Base-by-base conservation (phyloP, 2,329 filamentous ascomycete genomes). In the Claviceps sp. region DNA sequence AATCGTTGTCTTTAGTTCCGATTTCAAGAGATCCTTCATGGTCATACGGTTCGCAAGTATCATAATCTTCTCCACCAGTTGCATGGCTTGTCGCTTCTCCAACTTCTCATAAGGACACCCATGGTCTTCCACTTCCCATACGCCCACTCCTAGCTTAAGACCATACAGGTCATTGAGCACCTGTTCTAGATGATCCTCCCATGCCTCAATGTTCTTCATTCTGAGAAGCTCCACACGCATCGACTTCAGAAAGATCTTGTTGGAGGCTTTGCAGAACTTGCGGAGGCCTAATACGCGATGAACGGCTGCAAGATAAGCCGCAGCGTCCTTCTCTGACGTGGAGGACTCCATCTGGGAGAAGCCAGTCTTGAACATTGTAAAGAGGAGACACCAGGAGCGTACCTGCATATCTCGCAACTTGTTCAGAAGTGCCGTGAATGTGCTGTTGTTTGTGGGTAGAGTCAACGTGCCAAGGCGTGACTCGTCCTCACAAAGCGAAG, bases 1-100 rank as follows among this genome's bases (percentile, higher is more conserved):
- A 53, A 98, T 93, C 0, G 89, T 88, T 16, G 77, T 80, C 64
- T 91, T 94, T 50, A 98, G 73, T 52, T 97, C 88, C 16, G 89
- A 93, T 65, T 95, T 97, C 16, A 89, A 79, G 17, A 97, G 71
- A 57, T 97, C 93, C 61, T 91, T 95, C 71, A 95, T 86, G 22
- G 87, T 83, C 73, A 96, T 84, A 55, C 86, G 83, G 48, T 84
- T 83, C 2, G 88, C 88, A 53, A 96, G 81, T 38, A 80, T 73
- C 61, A 94, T 84, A 39, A 97, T 79, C 61, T 90, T 86, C 55
- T 95, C 86, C 11, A 95, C 80, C 47, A 96, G 77, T 56, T 85
- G 82, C 60, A 90, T 76, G 0, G 90, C 90, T 53, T 88, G 88
- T 39, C 81, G 78, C 59, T 83, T 84, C 63, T 95, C 89, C 1